Percentiles rank a stretch among this genome's conserved stretches.
phyloP scores from a whole-genome alignment of 148 eudicot species.

The Talinum fruticosum region DNA sequence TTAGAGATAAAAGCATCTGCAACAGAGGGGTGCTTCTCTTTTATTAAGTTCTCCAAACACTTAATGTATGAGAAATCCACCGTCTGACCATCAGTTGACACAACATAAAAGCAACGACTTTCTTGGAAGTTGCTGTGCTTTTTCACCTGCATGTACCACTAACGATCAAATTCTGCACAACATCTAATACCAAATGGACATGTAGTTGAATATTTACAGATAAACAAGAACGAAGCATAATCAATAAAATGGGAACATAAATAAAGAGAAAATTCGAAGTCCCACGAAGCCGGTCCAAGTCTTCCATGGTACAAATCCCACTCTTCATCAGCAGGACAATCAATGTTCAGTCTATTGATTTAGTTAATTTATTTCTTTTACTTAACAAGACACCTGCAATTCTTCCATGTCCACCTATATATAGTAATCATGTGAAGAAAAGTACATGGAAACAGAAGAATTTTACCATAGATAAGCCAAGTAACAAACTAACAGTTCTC shows the following conservation, averaged over 20 bases:
- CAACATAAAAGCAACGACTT: conserved; percentile 72
- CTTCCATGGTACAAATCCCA: too few species aligned
- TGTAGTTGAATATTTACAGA: not conserved
- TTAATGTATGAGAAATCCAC: conserved; percentile 82
- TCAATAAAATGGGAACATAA: not conserved
- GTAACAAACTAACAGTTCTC: too few species aligned
- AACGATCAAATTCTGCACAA: conserved; percentile 1
- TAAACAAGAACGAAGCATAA: not conserved
- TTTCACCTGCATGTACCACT: conserved; percentile 48
- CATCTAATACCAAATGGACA: not conserved
- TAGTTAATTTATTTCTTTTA: too few species aligned
- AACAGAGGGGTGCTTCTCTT: conserved; percentile 54
- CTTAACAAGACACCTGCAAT: too few species aligned
- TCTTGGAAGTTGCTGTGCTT: conserved; percentile 70
- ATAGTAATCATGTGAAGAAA: not conserved
- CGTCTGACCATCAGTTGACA: conserved; percentile 58
- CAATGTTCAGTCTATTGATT: too few species aligned
- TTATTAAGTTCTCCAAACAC: conserved; percentile 64
- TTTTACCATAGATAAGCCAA: not conserved
- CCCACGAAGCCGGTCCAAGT: not conserved
- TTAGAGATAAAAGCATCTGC: conserved; percentile 60
- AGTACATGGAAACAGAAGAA: not conserved
- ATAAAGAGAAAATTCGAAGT: not conserved
- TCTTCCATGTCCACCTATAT: not conserved
- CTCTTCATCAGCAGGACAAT: too few species aligned